Conservation (phyloP, 1,139 yeast genomes). For the Yamadazyma dushanensis region DNA sequence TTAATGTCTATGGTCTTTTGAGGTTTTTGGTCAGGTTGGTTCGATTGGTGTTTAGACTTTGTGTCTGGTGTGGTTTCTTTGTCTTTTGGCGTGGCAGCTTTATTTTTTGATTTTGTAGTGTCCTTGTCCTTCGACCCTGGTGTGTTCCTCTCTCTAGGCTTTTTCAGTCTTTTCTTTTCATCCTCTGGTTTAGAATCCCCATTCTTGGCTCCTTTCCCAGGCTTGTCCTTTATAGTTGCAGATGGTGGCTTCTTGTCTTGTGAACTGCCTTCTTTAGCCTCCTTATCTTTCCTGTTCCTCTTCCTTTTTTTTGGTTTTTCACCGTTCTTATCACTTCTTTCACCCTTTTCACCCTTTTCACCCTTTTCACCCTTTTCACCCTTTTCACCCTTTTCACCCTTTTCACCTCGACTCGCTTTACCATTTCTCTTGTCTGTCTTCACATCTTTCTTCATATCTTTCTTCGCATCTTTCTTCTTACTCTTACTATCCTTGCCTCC, state of each 20-base stretch:
- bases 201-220: not conserved
- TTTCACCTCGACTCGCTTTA: not conserved
- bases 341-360: slow-evolving; percentile 1
- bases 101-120: too few species aligned
- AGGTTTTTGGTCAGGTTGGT: too few species aligned
- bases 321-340: slow-evolving; percentile 1
- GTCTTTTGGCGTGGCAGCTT: too few species aligned
- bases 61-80: too few species aligned
- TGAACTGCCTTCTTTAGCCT: not conserved
- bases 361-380: slow-evolving; percentile 6
- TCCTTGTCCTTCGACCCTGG: too few species aligned
- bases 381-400: not conserved
- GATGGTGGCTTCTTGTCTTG: not conserved
- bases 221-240: not conserved
- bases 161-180: not conserved
- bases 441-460: slow-evolving; percentile 1
- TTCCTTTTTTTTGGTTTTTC: not conserved
- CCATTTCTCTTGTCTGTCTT: not conserved
- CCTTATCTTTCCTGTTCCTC: not conserved
- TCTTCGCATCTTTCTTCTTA: slow-evolving; percentile 1
- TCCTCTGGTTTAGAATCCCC: not conserved
- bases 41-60: too few species aligned
- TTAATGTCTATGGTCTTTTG: too few species aligned
- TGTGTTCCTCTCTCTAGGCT: too few species aligned
- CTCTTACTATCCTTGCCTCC: not conserved